These are phyloP conservation scores for Nelumbo lutea DNA, from an alignment of 164 flowering plant genomes.

Conservation along the genomic window DNA sequence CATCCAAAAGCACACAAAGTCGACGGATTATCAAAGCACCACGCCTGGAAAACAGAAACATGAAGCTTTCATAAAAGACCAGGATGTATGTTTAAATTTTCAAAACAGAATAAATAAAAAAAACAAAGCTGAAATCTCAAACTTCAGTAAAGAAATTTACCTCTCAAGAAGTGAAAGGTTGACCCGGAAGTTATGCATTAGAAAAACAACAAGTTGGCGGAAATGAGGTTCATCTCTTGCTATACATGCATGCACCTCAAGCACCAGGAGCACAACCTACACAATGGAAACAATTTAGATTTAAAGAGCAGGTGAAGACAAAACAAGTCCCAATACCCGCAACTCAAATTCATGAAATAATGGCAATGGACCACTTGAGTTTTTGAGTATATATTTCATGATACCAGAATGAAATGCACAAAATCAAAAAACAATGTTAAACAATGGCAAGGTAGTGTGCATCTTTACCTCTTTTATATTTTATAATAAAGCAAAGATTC, in stretches of 20 bases:
- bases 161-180: constrained; percentile 83
- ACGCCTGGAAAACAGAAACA: constrained; percentile 46
- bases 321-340: background rate
- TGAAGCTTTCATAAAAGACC: background rate
- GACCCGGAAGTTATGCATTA: constrained; percentile 66
- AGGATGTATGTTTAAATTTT: background rate
- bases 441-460: background rate
- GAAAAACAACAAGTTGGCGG: constrained; percentile 64
- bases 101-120: background rate
- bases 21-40: constrained; percentile 92
- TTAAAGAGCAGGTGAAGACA: background rate
- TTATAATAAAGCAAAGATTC: too few relatives aligned
- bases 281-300: background rate
- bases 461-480: too few relatives aligned
- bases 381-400: background rate
- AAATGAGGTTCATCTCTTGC: constrained; percentile 78
- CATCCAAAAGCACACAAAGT: constrained; percentile 88
- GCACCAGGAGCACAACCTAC: constrained; percentile 92
- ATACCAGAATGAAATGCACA: background rate
- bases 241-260: constrained; percentile 94
- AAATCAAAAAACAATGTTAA: background rate
- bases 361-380: background rate
- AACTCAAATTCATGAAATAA: background rate
- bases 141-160: constrained; percentile 41
- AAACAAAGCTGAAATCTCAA: background rate